Evolutionary conservation across 257 asterid species (phyloP).

Genomic region (Solanum peruvianum): DNA sequence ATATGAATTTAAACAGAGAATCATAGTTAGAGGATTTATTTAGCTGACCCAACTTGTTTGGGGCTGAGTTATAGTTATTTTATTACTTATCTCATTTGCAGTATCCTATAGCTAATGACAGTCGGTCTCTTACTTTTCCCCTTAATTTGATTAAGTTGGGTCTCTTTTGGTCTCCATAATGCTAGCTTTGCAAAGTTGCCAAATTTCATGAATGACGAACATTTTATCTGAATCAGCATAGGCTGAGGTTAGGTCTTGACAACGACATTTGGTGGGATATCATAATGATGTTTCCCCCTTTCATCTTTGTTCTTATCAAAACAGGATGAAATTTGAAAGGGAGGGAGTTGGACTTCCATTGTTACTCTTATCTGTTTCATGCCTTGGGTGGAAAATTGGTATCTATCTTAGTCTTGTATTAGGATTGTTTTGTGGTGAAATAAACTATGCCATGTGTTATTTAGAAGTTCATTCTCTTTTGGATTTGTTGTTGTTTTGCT

Average conservation of each 20-base stretch:
- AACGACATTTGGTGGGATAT: not conserved
- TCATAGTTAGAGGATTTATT: not conserved
- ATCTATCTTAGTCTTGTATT: not conserved
- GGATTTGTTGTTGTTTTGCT: not conserved
- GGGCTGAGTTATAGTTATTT: not conserved
- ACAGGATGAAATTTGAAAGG: not conserved
- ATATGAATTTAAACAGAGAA: not conserved
- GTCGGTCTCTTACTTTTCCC: not conserved
- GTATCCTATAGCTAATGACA: not conserved
- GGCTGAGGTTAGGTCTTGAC: not conserved
- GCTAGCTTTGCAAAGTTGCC: not conserved
- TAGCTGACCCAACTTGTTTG: not conserved
- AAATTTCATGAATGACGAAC: not conserved
- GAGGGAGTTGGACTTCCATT: not conserved
- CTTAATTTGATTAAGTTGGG: not conserved
- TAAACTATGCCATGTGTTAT: not conserved
- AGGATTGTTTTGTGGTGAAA: not conserved
- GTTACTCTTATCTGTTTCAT: not conserved
- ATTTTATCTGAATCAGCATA: not conserved
- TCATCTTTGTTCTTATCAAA: not conserved
- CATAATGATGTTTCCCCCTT: not conserved
- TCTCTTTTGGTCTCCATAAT: not conserved
- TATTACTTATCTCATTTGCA: not conserved
- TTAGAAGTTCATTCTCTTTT: not conserved
- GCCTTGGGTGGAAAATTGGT: not conserved